A percentile compares a stretch with the other conserved stretches of the same genome.
phyloP scores from a whole-genome alignment of 1,139 yeast species.

The Hyphopichia khmerensis region DNA sequence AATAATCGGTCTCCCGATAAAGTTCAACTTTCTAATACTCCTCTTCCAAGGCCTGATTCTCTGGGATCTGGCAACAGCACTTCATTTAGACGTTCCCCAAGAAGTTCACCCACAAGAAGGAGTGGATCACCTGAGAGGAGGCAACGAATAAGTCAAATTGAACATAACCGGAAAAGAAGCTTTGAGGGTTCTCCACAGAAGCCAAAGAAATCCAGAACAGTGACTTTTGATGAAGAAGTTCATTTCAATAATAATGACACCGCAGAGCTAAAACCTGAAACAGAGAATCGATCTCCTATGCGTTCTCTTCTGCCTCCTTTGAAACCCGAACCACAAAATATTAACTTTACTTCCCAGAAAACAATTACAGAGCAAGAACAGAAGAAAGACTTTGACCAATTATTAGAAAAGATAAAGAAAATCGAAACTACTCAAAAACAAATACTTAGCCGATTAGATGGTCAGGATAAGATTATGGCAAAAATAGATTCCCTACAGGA shows the following conservation, averaged over 20 bases:
- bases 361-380: background rate
- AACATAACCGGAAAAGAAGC: constrained; percentile 12
- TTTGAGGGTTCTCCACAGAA: constrained; percentile 2
- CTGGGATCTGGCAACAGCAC: background rate
- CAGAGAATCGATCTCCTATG: background rate
- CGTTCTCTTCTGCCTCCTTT: background rate
- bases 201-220: constrained; percentile 11
- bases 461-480: background rate
- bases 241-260: constrained; percentile 8
- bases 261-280: background rate
- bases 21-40: background rate
- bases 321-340: background rate
- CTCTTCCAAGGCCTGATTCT: constrained; percentile 1
- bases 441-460: constrained; percentile 14
- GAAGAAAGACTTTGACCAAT: background rate
- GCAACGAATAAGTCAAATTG: constrained; percentile 29
- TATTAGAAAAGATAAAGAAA: constrained; percentile 6
- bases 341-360: too few relatives aligned
- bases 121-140: constrained; percentile 41
- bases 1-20: background rate
- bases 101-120: constrained; percentile 28
- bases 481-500: constrained; percentile 3
- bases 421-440: constrained; percentile 12
- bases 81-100: constrained; percentile 1
- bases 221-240: constrained; percentile 13